Percentiles rank a stretch among this genome's conserved stretches.
These are phyloP conservation scores for Cyberlindnera euphorbiiphila DNA, from an alignment of 805 yeast species.

Conservation along the genomic window DNA sequence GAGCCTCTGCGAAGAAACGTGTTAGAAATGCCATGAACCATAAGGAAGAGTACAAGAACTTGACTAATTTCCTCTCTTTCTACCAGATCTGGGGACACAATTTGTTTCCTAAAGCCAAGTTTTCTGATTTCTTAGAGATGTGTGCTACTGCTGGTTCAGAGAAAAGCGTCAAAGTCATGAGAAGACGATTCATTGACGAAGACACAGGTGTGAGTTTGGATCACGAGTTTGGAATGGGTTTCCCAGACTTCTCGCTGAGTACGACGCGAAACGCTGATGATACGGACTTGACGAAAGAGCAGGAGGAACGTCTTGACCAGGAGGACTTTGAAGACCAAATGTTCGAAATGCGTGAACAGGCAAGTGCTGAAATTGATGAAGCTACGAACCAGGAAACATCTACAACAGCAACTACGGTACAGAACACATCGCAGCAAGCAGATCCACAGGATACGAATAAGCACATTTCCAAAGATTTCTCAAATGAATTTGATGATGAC, in stretches of 20 bases:
- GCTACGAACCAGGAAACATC: too few relatives aligned
- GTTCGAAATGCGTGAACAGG: slow-evolving; percentile 5
- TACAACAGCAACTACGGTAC: not conserved
- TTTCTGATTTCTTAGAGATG: slow-evolving; percentile 61
- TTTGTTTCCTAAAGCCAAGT: slow-evolving; percentile 75
- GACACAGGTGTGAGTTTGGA: slow-evolving; percentile 27
- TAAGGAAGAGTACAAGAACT: slow-evolving; percentile 46
- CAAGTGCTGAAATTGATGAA: not conserved
- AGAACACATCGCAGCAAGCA: not conserved
- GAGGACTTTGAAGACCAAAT: slow-evolving; percentile 4
- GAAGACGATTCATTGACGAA: slow-evolving; percentile 36
- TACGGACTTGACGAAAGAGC: not conserved
- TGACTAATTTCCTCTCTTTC: slow-evolving; percentile 45
- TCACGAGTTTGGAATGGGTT: slow-evolving; percentile 17
- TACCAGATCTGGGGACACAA: slow-evolving; percentile 77
- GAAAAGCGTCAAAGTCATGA: slow-evolving; percentile 38
- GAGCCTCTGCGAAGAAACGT: slow-evolving; percentile 31
- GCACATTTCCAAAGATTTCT: too few relatives aligned
- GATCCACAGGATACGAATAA: too few relatives aligned
- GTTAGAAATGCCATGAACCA: slow-evolving; percentile 26
- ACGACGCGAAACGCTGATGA: too few relatives aligned
- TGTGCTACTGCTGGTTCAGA: slow-evolving; percentile 47
- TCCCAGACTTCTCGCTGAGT: too few relatives aligned
- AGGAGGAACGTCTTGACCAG: slow-evolving; percentile 1
- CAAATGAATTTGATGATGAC: slow-evolving; percentile 8